A percentile compares a stretch with the other conserved stretches of the same genome.
Conservation (phyloP, 257 asterid genomes). For the Solanum piurae region DNA sequence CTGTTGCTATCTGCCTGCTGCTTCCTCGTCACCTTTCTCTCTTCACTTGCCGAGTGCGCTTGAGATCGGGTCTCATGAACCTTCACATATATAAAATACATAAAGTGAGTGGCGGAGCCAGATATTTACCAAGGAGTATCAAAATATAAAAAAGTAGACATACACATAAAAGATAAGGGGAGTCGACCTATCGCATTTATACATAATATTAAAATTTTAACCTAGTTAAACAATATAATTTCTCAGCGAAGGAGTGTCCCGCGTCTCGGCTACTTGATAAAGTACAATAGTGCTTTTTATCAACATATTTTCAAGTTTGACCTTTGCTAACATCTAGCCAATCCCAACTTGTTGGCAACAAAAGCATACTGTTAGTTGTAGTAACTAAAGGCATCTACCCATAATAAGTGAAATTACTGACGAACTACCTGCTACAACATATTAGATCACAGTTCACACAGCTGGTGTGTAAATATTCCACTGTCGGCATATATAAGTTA, state of each 20-base stretch:
- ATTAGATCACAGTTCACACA: not conserved
- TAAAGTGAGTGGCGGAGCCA: not conserved
- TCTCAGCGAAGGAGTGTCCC: too few relatives aligned
- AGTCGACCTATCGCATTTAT: not conserved
- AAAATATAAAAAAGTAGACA: not conserved
- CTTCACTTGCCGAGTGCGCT: slow-evolving; percentile 30
- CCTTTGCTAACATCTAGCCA: not conserved
- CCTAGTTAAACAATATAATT: not conserved
- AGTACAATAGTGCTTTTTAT: not conserved
- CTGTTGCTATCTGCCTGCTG: slow-evolving; percentile 55
- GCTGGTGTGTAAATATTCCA: not conserved
- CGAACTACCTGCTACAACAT: not conserved
- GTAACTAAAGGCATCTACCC: not conserved
- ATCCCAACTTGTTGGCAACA: not conserved
- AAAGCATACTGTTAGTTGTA: not conserved
- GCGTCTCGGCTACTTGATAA: not conserved
- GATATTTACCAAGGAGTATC: rapidly evolving
- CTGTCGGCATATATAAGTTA: not conserved
- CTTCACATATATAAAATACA: slow-evolving; percentile 11
- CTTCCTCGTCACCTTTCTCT: slow-evolving; percentile 46
- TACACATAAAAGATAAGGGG: not conserved
- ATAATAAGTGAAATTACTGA: not conserved
- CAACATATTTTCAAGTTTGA: not conserved
- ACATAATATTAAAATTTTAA: not conserved
- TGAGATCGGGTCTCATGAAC: slow-evolving; percentile 49